Conservation (phyloP, 441 rosid genomes). For the Gossypium davidsonii region DNA sequence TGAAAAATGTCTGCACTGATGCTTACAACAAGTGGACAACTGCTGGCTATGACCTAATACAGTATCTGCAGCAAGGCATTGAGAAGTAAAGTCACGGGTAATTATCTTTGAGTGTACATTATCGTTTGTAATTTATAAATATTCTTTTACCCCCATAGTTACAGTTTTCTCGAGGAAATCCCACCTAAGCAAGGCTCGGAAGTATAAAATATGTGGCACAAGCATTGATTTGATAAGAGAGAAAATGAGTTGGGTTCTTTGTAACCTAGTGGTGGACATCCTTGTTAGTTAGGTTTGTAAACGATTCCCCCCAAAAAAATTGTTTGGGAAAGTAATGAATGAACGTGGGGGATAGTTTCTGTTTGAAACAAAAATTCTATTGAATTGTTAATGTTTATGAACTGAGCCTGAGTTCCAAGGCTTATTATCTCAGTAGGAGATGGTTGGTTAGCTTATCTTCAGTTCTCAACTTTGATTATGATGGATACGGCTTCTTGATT, state of each 20-base stretch:
- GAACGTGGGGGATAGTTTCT: not conserved
- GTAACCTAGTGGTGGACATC: constrained; percentile 12
- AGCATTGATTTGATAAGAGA: not conserved
- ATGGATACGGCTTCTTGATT: not conserved
- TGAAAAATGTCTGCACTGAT: constrained; percentile 80
- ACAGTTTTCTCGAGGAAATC: constrained; percentile 19
- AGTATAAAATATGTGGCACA: not conserved
- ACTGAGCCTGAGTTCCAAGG: not conserved
- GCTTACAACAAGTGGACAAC: constrained; percentile 98
- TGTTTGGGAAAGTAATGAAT: too few relatives aligned
- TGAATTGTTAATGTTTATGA: not conserved
- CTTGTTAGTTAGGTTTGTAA: not conserved
- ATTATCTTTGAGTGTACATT: constrained; percentile 26
- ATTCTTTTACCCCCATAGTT: not conserved
- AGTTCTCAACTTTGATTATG: not conserved
- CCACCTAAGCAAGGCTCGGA: constrained; percentile 12
- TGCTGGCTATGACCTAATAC: constrained; percentile 95
- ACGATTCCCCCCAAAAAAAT: too few relatives aligned
- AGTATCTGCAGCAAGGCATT: constrained; percentile 91
- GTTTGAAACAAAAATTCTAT: not conserved
- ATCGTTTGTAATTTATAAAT: constrained; percentile 19
- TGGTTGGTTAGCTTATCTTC: not conserved
- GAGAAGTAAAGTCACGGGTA: constrained; percentile 47
- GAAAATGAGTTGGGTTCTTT: constrained; percentile 3
- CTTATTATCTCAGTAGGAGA: not conserved